phyloP scores from a whole-genome alignment of 1,284 basidiomycete genomes.

The Apiotrichum gamsii region DNA sequence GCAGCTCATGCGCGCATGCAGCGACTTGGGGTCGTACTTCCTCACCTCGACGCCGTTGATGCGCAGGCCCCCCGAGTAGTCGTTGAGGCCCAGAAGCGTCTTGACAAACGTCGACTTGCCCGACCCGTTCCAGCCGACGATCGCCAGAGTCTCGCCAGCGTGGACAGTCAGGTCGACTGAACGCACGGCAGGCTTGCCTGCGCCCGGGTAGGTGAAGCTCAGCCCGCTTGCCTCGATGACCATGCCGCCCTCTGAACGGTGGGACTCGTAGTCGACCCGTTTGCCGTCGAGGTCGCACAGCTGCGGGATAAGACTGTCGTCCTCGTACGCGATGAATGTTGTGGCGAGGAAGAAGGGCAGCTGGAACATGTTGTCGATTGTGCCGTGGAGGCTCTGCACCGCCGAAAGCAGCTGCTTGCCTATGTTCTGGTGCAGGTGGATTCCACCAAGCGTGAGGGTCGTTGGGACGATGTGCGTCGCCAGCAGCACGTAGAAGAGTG shows the following conservation, averaged over 20 bases:
- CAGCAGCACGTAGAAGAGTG: background rate
- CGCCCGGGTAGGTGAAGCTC: conserved; percentile 69
- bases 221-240: conserved; percentile 64
- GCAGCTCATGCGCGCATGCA: conserved; percentile 65
- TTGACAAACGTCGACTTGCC: conserved; percentile 72
- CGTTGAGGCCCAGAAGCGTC: conserved; percentile 62
- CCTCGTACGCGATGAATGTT: conserved; percentile 61
- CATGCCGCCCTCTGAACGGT: conserved; percentile 51
- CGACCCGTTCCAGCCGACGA: conserved; percentile 58
- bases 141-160: conserved; percentile 68
- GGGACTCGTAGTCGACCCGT: conserved; percentile 43
- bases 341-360: conserved; percentile 39
- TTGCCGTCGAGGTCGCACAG: no score
- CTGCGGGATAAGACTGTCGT: no score
- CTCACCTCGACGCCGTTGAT: conserved; percentile 65
- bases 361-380: conserved; percentile 49
- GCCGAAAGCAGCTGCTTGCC: conserved; percentile 67
- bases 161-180: conserved; percentile 63
- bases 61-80: conserved; percentile 54
- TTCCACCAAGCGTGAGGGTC: background rate
- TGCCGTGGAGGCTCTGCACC: background rate
- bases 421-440: conserved; percentile 61
- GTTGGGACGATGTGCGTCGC: background rate
- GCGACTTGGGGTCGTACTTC: conserved; percentile 58
- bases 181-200: conserved; percentile 57